Conservation (phyloP, 768 basidiomycete species). For the Trametopsis cervina region DNA sequence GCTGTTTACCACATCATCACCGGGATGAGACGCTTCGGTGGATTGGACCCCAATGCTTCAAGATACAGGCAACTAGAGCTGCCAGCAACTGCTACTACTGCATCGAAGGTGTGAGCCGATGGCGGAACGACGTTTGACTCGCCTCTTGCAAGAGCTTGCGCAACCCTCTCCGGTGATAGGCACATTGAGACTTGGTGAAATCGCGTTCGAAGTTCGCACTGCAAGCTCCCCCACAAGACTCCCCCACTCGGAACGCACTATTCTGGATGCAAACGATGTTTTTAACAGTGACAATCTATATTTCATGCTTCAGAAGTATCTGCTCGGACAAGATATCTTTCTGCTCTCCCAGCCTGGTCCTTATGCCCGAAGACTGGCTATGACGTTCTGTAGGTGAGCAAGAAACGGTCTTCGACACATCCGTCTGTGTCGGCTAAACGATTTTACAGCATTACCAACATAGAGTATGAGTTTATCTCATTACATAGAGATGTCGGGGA, state of each 20-base stretch:
- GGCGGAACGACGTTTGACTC: constrained; percentile 36
- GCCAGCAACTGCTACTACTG: too few relatives aligned
- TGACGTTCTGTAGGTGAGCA: constrained; percentile 54
- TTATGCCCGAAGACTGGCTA: constrained; percentile 52
- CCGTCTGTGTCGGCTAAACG: too few relatives aligned
- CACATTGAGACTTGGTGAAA: constrained; percentile 49
- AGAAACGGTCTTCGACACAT: not conserved
- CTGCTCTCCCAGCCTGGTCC: constrained; percentile 62
- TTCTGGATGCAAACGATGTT: constrained; percentile 45
- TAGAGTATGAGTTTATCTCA: constrained; percentile 64
- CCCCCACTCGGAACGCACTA: constrained; percentile 31
- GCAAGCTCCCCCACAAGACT: constrained; percentile 43
- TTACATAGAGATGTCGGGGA: constrained; percentile 67
- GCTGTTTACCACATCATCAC: too few relatives aligned
- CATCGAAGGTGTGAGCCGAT: too few relatives aligned
- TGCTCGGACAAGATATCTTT: constrained; percentile 63
- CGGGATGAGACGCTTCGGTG: too few relatives aligned
- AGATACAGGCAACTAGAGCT: too few relatives aligned
- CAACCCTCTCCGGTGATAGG: constrained; percentile 38
- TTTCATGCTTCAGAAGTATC: constrained; percentile 62
- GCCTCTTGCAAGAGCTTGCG: constrained; percentile 38
- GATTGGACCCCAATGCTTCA: too few relatives aligned
- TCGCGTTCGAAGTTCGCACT: constrained; percentile 46
- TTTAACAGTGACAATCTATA: constrained; percentile 53
- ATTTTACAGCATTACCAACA: constrained; percentile 44